phyloP scores from a whole-genome alignment of 176 grass and related monocot genomes.

The Tillandsia fasciculata region DNA sequence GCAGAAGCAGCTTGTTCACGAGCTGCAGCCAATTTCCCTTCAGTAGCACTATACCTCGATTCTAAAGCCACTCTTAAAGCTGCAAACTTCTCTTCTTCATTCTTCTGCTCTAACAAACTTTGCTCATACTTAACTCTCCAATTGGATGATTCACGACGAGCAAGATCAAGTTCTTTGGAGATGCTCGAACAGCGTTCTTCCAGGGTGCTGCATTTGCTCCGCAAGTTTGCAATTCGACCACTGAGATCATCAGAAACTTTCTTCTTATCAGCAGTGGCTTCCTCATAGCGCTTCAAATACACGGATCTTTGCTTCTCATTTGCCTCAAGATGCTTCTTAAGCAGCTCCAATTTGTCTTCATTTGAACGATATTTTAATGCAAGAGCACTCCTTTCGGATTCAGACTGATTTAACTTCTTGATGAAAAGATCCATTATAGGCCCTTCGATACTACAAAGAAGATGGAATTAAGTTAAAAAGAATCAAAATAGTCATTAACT shows the following conservation, averaged over 20 bases:
- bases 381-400: slow-evolving; percentile 55
- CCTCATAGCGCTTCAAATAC: slow-evolving; percentile 58
- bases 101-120: slow-evolving; percentile 27
- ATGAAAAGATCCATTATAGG: slow-evolving; percentile 59
- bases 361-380: slow-evolving; percentile 51
- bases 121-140: slow-evolving; percentile 57
- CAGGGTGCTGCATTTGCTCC: slow-evolving; percentile 58
- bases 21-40: slow-evolving; percentile 52
- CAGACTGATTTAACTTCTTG: slow-evolving; percentile 60
- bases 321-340: slow-evolving; percentile 55
- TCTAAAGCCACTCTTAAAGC: slow-evolving; percentile 34
- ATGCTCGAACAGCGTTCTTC: slow-evolving; percentile 48
- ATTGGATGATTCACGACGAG: slow-evolving; percentile 44
- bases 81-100: slow-evolving; percentile 35
- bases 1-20: slow-evolving; percentile 47
- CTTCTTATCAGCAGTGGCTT: slow-evolving; percentile 57
- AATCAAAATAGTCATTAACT: background rate
- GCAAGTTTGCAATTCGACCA: slow-evolving; percentile 46
- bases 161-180: slow-evolving; percentile 51
- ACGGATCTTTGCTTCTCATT: slow-evolving; percentile 64
- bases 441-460: slow-evolving; percentile 54
- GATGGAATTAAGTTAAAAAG: background rate
- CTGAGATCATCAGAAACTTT: slow-evolving; percentile 44
- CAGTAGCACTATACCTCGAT: slow-evolving; percentile 40
- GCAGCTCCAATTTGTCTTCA: slow-evolving; percentile 58